Conservation (phyloP, 2,329 filamentous ascomycete species). For the Hypoxylon sp. region DNA sequence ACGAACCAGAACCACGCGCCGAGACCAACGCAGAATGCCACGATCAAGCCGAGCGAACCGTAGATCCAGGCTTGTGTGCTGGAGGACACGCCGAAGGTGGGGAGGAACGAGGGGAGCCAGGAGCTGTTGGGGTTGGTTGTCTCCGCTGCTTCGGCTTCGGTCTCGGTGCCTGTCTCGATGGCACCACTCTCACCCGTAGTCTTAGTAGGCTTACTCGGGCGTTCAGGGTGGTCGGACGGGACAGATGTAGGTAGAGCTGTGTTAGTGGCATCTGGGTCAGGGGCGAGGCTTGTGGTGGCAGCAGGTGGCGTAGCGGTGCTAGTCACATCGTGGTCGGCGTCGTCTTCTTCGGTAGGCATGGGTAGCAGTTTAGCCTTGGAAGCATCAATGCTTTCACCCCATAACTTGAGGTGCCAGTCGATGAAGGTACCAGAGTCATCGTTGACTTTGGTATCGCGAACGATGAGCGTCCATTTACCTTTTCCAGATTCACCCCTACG, state of each 20-base stretch:
- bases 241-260: constrained; percentile 53
- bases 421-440: constrained; percentile 78
- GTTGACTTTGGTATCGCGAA: constrained; percentile 86
- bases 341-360: constrained; percentile 83
- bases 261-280: constrained; percentile 54
- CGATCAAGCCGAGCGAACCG: constrained; percentile 83
- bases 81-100: constrained; percentile 87
- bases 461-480: constrained; percentile 89
- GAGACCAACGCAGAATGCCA: constrained; percentile 81
- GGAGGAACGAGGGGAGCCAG: constrained; percentile 85
- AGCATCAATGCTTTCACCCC: constrained; percentile 86
- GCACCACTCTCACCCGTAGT: constrained; percentile 44
- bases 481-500: constrained; percentile 84
- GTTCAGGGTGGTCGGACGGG: constrained; percentile 71
- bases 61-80: constrained; percentile 94
- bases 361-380: constrained; percentile 77
- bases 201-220: constrained; percentile 61
- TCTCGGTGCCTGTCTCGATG: constrained; percentile 43
- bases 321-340: constrained; percentile 78
- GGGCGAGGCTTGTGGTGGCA: constrained; percentile 68
- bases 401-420: constrained; percentile 94
- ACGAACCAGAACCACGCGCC: constrained; percentile 84
- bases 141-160: constrained; percentile 46
- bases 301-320: constrained; percentile 67
- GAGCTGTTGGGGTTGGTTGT: constrained; percentile 60